Percentiles rank a stretch among this genome's conserved stretches.
Conservation (phyloP, 306 rosid genomes). For the Dryas octopetala region DNA sequence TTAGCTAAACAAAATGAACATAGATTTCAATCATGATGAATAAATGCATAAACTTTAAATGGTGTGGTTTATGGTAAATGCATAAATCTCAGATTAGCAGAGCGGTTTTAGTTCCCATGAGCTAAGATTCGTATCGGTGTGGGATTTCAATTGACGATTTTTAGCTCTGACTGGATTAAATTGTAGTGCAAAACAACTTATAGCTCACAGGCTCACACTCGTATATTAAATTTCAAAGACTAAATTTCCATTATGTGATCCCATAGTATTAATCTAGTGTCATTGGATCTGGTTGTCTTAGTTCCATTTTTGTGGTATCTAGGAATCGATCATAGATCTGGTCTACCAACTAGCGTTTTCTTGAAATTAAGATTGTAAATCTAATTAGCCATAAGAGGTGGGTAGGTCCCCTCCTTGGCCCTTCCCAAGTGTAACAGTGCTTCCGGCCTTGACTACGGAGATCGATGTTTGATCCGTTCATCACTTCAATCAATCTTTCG, state of each 20-base stretch:
- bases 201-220: too few species aligned
- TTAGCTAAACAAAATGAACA: neutral
- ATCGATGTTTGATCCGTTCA: neutral
- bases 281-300: neutral
- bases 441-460: neutral
- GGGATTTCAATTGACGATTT: neutral
- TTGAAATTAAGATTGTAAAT: neutral
- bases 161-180: too few species aligned
- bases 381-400: neutral
- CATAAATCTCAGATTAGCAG: neutral
- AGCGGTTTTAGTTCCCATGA: neutral
- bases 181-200: too few species aligned
- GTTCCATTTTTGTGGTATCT: neutral
- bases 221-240: too few species aligned
- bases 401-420: neutral
- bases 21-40: neutral
- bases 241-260: neutral
- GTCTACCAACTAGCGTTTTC: neutral
- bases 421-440: neutral
- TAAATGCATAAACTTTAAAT: too few species aligned
- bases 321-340: conserved; percentile 1
- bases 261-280: too few species aligned
- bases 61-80: too few species aligned
- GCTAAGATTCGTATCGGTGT: conserved; percentile 18
- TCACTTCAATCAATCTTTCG: neutral